Conservation (phyloP, 2,329 filamentous ascomycete species). For the Exophiala aquamarina region DNA sequence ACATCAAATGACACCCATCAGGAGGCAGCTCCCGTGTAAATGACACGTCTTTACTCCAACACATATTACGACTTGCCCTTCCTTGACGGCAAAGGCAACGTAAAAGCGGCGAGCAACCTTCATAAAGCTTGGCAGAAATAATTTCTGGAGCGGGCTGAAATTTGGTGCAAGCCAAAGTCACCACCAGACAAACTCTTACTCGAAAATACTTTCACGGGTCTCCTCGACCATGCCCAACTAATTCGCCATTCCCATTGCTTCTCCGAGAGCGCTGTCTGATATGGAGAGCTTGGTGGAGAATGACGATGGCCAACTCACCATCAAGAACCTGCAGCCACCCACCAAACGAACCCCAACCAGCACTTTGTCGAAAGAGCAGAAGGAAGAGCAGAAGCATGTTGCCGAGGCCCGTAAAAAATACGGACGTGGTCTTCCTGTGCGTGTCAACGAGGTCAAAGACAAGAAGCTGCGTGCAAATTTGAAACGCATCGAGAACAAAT, state of each 20-base stretch:
- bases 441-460: conserved; percentile 73
- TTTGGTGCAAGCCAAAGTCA: too few species aligned
- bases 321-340: conserved; percentile 27
- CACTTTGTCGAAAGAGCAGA: conserved; percentile 32
- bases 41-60: too few species aligned
- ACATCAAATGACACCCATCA: too few species aligned
- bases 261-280: background rate
- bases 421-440: conserved; percentile 76
- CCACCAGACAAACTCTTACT: too few species aligned
- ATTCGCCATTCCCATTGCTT: background rate
- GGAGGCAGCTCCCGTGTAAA: too few species aligned
- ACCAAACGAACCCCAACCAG: conserved; percentile 24
- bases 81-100: too few species aligned
- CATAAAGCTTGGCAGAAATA: too few species aligned
- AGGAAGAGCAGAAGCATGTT: conserved; percentile 40
- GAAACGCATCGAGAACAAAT: conserved; percentile 75
- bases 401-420: conserved; percentile 69
- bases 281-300: conserved; percentile 30
- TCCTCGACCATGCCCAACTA: background rate
- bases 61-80: too few species aligned
- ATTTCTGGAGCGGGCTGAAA: too few species aligned
- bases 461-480: conserved; percentile 86
- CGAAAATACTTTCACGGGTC: too few species aligned
- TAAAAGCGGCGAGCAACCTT: too few species aligned
- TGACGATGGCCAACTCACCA: conserved; percentile 27